Percentiles rank a stretch among this genome's conserved stretches.
Conservation (phyloP, 306 rosid genomes). For the Hylodesmum podocarpum region DNA sequence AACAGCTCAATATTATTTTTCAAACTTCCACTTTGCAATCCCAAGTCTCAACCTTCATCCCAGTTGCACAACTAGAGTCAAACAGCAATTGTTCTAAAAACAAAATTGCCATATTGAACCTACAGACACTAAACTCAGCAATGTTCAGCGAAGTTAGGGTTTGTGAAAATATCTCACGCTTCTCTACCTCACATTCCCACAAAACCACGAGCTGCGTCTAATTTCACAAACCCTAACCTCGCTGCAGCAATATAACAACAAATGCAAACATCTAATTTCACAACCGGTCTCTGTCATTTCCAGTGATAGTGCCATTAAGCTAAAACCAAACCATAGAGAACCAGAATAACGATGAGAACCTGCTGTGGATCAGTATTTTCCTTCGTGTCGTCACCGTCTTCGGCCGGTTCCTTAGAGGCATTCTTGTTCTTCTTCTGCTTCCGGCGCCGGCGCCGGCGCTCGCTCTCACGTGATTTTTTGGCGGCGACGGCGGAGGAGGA, state of each 20-base stretch:
- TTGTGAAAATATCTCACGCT: too few relatives aligned
- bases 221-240: constrained; percentile 22
- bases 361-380: constrained; percentile 54
- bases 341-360: constrained; percentile 40
- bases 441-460: constrained; percentile 89
- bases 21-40: not conserved
- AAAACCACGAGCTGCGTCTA: constrained; percentile 11
- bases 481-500: constrained; percentile 31
- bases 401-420: constrained; percentile 45
- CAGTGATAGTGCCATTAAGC: not conserved
- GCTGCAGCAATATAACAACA: not conserved
- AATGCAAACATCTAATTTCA: not conserved
- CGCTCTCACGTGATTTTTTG: constrained; percentile 71
- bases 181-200: constrained; percentile 14
- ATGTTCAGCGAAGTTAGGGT: too few relatives aligned
- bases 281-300: not conserved
- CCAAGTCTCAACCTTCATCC: not conserved
- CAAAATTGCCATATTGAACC: not conserved
- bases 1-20: not conserved
- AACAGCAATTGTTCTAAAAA: not conserved
- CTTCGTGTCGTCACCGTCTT: constrained; percentile 45
- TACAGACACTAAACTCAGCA: not conserved
- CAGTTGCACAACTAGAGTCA: not conserved
- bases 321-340: not conserved
- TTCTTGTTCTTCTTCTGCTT: constrained; percentile 84